These are phyloP conservation scores for Primulina tabacum DNA, from an alignment of 257 asterid genomes.

Conservation along the genomic window DNA sequence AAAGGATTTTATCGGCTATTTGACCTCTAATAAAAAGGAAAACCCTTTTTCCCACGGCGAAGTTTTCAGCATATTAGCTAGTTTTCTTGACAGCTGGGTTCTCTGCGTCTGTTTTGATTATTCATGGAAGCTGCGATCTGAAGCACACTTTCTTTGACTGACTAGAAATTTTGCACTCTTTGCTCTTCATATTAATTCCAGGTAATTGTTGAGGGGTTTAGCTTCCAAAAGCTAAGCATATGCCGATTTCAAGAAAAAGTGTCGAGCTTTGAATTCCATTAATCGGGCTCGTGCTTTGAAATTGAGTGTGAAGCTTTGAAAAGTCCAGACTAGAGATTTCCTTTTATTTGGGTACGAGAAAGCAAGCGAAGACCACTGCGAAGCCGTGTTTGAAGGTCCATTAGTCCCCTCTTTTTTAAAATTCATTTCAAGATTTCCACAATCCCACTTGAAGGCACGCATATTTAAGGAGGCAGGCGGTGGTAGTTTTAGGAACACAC, in stretches of 20 bases:
- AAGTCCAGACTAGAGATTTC: not conserved
- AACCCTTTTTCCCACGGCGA: not conserved
- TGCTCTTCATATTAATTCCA: not conserved
- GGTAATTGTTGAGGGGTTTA: not conserved
- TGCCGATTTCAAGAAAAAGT: not conserved
- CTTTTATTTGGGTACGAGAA: slow-evolving; percentile 23
- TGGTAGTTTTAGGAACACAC: slow-evolving; percentile 26
- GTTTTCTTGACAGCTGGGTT: not conserved
- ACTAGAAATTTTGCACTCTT: not conserved
- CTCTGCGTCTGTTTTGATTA: slow-evolving; percentile 11
- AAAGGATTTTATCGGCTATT: too few relatives aligned
- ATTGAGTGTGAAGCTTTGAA: too few relatives aligned
- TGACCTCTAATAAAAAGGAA: not conserved
- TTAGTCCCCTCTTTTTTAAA: slow-evolving; percentile 23
- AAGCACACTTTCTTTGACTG: slow-evolving; percentile 69
- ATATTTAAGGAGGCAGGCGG: slow-evolving; percentile 27
- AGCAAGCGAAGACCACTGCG: slow-evolving; percentile 42
- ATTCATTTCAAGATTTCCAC: not conserved
- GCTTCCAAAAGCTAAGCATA: not conserved
- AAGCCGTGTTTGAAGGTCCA: slow-evolving; percentile 33
- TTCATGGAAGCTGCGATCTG: slow-evolving; percentile 37
- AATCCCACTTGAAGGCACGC: not conserved
- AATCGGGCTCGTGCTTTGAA: slow-evolving; percentile 30
- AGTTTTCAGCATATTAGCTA: not conserved
- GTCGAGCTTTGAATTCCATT: slow-evolving; percentile 54